These are phyloP conservation scores for Coelastrella sp. DNA, from an alignment of 139 green algal species.

Conservation along the genomic window DNA sequence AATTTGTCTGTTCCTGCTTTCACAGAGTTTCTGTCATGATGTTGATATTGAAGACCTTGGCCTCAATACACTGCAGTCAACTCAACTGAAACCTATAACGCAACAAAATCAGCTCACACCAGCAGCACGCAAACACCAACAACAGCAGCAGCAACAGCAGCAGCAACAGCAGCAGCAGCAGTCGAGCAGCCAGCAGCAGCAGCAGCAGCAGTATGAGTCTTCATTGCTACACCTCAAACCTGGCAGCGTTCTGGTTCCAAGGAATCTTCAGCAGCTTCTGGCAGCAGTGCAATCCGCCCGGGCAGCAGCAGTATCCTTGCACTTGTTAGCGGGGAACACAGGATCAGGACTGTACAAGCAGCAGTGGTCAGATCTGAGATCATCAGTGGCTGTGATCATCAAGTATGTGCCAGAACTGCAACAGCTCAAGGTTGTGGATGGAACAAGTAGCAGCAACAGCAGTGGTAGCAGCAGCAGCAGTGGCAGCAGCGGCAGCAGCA, in stretches of 20 bases:
- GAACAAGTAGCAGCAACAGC: not conserved
- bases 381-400: not conserved
- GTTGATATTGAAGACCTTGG: conserved; percentile 74
- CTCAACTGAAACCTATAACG: conserved; percentile 7
- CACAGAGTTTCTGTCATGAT: conserved; percentile 53
- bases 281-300: not conserved
- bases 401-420: conserved; percentile 34
- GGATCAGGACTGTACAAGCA: conserved; percentile 68
- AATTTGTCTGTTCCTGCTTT: too few relatives aligned
- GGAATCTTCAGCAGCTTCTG: conserved; percentile 50
- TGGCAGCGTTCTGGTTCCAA: conserved; percentile 40
- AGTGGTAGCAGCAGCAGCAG: not conserved
- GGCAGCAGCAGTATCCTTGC: conserved; percentile 33
- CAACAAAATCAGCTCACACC: conserved; percentile 15
- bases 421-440: not conserved
- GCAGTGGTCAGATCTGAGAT: conserved; percentile 2
- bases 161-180: not conserved
- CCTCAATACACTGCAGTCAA: conserved; percentile 11
- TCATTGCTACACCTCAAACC: not conserved
- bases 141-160: not conserved
- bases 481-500: conserved; percentile 21
- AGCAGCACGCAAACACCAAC: not conserved
- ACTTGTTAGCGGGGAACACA: conserved; percentile 70
- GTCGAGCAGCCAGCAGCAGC: not conserved
- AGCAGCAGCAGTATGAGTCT: conserved; percentile 5